Percentiles rank a stretch among this genome's conserved stretches.
These are phyloP conservation scores for Favolaschia claudopus DNA, from an alignment of 768 basidiomycete genomes.

Conservation along the genomic window DNA sequence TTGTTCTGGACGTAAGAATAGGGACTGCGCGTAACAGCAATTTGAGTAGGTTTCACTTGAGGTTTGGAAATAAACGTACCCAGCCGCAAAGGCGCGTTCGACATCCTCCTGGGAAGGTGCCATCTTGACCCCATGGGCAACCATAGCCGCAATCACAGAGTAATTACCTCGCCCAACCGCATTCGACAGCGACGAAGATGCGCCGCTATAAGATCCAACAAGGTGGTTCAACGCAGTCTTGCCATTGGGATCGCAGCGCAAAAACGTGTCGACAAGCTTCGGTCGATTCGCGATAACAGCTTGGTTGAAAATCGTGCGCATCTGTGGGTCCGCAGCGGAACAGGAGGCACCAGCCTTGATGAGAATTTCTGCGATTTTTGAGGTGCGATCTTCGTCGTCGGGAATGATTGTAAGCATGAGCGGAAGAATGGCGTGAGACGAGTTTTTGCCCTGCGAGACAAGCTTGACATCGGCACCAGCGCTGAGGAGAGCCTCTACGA, in stretches of 20 bases:
- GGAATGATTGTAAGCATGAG: slow-evolving; percentile 48
- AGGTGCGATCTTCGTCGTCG: slow-evolving; percentile 49
- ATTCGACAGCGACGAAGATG: slow-evolving; percentile 45
- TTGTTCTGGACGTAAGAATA: slow-evolving; percentile 34
- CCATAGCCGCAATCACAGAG: slow-evolving; percentile 41
- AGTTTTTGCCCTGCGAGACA: slow-evolving; percentile 38
- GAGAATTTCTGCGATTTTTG: slow-evolving; percentile 47
- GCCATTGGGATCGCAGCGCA: slow-evolving; percentile 51
- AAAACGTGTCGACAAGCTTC: slow-evolving; percentile 48
- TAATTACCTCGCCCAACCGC: slow-evolving; percentile 45
- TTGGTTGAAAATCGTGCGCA: slow-evolving; percentile 51
- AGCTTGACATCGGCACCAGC: slow-evolving; percentile 55
- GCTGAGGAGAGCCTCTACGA: slow-evolving; percentile 54
- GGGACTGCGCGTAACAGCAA: too few relatives aligned
- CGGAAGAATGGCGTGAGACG: slow-evolving; percentile 38
- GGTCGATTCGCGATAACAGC: slow-evolving; percentile 44
- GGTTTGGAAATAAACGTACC: slow-evolving; percentile 31
- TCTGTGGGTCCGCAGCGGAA: slow-evolving; percentile 45
- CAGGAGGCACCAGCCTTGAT: slow-evolving; percentile 50
- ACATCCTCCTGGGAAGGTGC: slow-evolving; percentile 44
- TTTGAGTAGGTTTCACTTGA: too few relatives aligned
- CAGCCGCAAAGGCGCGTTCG: slow-evolving; percentile 40
- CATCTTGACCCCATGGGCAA: slow-evolving; percentile 51
- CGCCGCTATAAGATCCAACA: slow-evolving; percentile 30
- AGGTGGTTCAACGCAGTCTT: slow-evolving; percentile 49